These are phyloP conservation scores for Lentinula aciculospora DNA, from an alignment of 768 basidiomycete species.

Conservation along the genomic window DNA sequence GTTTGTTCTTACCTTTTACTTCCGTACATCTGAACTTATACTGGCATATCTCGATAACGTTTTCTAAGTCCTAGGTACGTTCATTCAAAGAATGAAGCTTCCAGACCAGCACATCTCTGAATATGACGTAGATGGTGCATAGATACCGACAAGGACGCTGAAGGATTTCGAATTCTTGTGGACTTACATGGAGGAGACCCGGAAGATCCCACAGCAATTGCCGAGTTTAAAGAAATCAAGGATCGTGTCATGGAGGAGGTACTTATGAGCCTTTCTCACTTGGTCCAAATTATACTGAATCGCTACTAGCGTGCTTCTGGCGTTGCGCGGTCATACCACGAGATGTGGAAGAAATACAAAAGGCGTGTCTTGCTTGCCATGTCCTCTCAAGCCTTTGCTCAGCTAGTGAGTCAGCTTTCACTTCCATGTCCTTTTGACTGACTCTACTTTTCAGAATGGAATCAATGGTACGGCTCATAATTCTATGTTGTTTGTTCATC, in stretches of 20 bases:
- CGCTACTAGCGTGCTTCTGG: constrained; percentile 60
- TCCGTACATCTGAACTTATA: background rate
- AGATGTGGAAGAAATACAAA: constrained; percentile 87
- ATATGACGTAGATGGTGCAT: constrained; percentile 68
- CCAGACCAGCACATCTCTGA: background rate
- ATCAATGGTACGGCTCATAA: constrained; percentile 66
- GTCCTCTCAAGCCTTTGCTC: constrained; percentile 94
- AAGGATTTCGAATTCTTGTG: constrained; percentile 81
- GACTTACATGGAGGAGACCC: constrained; percentile 84
- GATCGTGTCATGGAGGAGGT: constrained; percentile 71
- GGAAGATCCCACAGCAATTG: constrained; percentile 58
- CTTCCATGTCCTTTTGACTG: background rate
- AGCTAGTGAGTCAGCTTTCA: constrained; percentile 55
- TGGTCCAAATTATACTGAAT: background rate
- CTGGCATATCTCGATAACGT: background rate
- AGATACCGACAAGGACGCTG: constrained; percentile 76
- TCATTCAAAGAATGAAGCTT: too few species aligned
- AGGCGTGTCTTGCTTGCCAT: constrained; percentile 87
- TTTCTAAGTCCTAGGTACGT: constrained; percentile 41
- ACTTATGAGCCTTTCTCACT: constrained; percentile 14
- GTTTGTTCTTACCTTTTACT: background rate
- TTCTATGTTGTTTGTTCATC: constrained; percentile 1
- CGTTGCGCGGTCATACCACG: constrained; percentile 67
- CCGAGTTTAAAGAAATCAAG: constrained; percentile 91
- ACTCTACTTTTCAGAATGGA: constrained; percentile 58